A percentile compares a stretch with the other conserved stretches of the same genome.
Evolutionary conservation across 129 eudicot species (phyloP).

Genomic region (Escallonia rubra): DNA sequence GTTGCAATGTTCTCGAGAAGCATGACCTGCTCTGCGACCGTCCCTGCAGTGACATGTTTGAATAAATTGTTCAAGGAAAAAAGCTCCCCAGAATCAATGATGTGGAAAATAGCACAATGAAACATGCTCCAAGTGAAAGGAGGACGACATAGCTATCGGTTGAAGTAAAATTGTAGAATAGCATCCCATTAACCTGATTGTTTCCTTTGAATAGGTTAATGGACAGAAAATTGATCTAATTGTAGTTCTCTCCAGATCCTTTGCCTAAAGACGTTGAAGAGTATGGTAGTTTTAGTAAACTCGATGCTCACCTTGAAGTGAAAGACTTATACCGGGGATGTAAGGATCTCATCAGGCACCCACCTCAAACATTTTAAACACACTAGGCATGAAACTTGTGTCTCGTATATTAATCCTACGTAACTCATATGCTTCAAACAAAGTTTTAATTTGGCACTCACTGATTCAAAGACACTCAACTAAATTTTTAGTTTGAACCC

Average conservation of each 20-base stretch:
- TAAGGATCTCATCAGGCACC: no score
- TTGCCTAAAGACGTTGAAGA: no score
- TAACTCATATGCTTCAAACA: no score
- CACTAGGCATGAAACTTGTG: no score
- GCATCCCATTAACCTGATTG: not conserved
- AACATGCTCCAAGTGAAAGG: not conserved
- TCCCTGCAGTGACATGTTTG: conserved; percentile 44
- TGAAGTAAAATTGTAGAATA: not conserved
- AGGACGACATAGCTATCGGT: not conserved
- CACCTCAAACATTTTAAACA: no score
- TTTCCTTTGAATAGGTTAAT: not conserved
- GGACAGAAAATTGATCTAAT: not conserved
- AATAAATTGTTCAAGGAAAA: not conserved
- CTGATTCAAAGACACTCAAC: no score
- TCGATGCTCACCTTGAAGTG: no score
- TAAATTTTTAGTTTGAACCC: no score
- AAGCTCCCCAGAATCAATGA: not conserved
- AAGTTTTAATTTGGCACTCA: no score
- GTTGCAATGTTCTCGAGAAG: conserved; percentile 92
- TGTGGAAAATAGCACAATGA: not conserved
- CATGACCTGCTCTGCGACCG: conserved; percentile 90
- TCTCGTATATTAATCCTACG: no score
- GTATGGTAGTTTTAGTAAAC: no score
- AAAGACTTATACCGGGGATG: no score
- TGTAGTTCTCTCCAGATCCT: not conserved